Conservation (phyloP, 2,329 filamentous ascomycete genomes). For the Arthrobotrys megalospora region DNA sequence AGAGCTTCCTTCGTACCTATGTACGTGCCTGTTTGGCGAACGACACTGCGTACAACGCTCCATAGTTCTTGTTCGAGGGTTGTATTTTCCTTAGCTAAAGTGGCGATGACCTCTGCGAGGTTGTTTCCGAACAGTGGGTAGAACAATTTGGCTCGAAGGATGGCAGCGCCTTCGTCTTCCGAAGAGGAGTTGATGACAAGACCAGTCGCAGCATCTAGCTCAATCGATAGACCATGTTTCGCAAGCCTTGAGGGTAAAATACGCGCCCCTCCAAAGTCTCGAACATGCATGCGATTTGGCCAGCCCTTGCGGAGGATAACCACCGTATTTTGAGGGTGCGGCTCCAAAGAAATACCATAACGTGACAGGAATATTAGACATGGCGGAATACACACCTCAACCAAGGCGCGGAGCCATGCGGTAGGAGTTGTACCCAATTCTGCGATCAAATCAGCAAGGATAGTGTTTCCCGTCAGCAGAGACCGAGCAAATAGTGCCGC, state of each 20-base stretch:
- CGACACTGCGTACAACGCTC: constrained; percentile 27
- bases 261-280: constrained; percentile 42
- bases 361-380: constrained; percentile 33
- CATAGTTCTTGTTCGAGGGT: constrained; percentile 13
- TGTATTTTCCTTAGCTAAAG: background rate
- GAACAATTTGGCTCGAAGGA: constrained; percentile 35
- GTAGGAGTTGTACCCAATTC: constrained; percentile 16
- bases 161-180: constrained; percentile 12
- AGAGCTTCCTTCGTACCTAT: constrained; percentile 21
- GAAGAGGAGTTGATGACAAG: constrained; percentile 19
- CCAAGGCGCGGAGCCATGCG: constrained; percentile 18
- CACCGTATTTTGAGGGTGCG: constrained; percentile 46
- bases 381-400: constrained; percentile 31
- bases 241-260: constrained; percentile 39
- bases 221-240: constrained; percentile 39
- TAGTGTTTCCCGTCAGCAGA: constrained; percentile 17
- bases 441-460: constrained; percentile 28
- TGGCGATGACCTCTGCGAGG: constrained; percentile 20
- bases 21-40: background rate
- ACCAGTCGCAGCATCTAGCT: constrained; percentile 36
- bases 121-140: constrained; percentile 39
- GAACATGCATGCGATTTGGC: constrained; percentile 32
- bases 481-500: constrained; percentile 38
- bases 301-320: constrained; percentile 44
- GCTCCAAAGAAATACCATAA: constrained; percentile 45